A percentile compares a stretch with the other conserved stretches of the same genome.
phyloP scores from a whole-genome alignment of 2,329 filamentous ascomycete species.

The Rhynchosporium agropyri region DNA sequence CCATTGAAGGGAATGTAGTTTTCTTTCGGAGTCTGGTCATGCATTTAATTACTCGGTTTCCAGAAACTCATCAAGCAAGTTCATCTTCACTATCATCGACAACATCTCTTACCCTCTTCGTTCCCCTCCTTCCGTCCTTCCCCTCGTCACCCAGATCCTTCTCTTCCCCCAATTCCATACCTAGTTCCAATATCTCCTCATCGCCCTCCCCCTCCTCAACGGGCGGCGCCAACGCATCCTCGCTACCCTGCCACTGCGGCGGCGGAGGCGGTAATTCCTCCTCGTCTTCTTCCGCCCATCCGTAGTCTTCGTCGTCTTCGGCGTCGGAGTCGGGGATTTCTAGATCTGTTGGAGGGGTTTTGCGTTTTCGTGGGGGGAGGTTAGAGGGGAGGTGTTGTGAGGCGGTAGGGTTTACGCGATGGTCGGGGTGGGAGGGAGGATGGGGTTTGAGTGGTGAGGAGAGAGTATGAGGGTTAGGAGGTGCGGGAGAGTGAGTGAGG shows the following conservation, averaged over 20 bases:
- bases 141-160: slow-evolving; percentile 26
- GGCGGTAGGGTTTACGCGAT: background rate
- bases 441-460: slow-evolving; percentile 10
- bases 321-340: slow-evolving; percentile 65
- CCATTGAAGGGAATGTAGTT: too few relatives aligned
- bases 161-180: slow-evolving; percentile 21
- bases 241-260: slow-evolving; percentile 70
- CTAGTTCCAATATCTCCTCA: slow-evolving; percentile 19
- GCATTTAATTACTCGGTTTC: background rate
- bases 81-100: slow-evolving; percentile 29
- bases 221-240: slow-evolving; percentile 57
- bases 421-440: slow-evolving; percentile 7
- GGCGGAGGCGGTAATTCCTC: slow-evolving; percentile 60
- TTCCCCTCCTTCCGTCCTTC: background rate
- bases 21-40: too few relatives aligned
- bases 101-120: slow-evolving; percentile 15
- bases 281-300: slow-evolving; percentile 70
- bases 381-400: slow-evolving; percentile 14
- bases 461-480: background rate
- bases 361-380: slow-evolving; percentile 58
- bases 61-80: slow-evolving; percentile 21
- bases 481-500: slow-evolving; percentile 12
- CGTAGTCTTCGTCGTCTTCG: slow-evolving; percentile 67
- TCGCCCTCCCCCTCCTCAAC: slow-evolving; percentile 29
- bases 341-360: slow-evolving; percentile 62